Percentiles rank a stretch among this genome's conserved stretches.
These are phyloP conservation scores for Erodium chrysanthum DNA, from an alignment of 441 rosid species.

Conservation along the genomic window DNA sequence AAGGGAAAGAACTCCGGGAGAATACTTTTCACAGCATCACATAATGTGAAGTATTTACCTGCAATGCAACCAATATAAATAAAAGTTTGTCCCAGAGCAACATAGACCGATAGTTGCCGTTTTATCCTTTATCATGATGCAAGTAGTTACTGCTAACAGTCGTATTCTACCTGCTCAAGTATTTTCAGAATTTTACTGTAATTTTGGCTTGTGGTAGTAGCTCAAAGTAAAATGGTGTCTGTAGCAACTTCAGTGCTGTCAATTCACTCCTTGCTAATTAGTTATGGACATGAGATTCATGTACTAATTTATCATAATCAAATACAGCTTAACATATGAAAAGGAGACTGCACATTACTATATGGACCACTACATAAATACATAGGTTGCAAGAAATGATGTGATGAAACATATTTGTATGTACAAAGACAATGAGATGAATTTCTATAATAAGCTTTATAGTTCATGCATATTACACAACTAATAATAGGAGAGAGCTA, in stretches of 20 bases:
- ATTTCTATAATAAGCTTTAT: neutral
- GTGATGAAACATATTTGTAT: neutral
- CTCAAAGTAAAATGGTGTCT: neutral
- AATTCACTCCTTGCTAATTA: neutral
- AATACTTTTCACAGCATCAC: constrained; percentile 51
- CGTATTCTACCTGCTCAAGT: neutral
- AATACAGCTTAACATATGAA: neutral
- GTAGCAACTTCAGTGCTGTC: neutral
- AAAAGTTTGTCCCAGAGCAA: neutral
- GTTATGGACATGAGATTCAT: neutral
- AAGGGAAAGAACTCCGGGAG: constrained; percentile 28
- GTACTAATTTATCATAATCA: neutral
- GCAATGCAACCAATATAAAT: constrained; percentile 18
- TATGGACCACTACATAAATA: neutral
- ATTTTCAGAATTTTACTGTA: neutral
- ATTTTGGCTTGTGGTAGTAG: neutral
- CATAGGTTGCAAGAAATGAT: neutral
- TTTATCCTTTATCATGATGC: neutral
- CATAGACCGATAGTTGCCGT: neutral
- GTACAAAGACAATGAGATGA: neutral
- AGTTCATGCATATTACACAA: neutral
- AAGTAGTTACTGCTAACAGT: neutral
- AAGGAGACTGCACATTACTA: neutral
- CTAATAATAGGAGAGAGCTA: neutral
- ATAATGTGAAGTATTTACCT: constrained; percentile 63